Conservation (phyloP, 2,329 filamentous ascomycete genomes). For the Botryosphaeria dothidea region DNA sequence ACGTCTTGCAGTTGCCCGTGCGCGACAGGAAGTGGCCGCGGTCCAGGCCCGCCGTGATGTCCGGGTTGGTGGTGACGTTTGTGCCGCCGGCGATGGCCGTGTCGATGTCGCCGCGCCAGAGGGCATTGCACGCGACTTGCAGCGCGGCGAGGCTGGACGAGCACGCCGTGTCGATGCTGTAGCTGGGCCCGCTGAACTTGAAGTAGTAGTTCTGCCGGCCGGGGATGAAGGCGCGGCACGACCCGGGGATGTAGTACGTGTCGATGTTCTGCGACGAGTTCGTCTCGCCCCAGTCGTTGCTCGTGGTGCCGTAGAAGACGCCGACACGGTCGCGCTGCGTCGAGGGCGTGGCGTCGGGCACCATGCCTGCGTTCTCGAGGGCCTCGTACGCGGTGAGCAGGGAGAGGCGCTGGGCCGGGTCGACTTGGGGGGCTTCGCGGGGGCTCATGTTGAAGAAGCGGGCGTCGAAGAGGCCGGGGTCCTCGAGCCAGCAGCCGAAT, state of each 20-base stretch:
- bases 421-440: constrained; percentile 25
- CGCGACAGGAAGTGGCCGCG: constrained; percentile 29
- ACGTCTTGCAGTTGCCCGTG: constrained; percentile 33
- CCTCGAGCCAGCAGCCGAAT: constrained; percentile 31
- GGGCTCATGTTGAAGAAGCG: constrained; percentile 28
- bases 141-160: constrained; percentile 25
- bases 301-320: constrained; percentile 32
- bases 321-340: constrained; percentile 30
- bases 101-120: constrained; percentile 26
- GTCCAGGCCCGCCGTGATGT: constrained; percentile 46
- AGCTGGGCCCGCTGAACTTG: constrained; percentile 27
- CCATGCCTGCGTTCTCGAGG: constrained; percentile 24
- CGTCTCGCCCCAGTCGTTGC: constrained; percentile 32
- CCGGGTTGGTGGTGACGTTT: constrained; percentile 28
- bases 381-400: constrained; percentile 26
- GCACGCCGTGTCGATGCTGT: constrained; percentile 27
- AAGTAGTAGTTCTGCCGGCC: constrained; percentile 49
- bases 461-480: constrained; percentile 25
- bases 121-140: constrained; percentile 24
- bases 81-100: constrained; percentile 30
- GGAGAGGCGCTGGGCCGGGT: constrained; percentile 24
- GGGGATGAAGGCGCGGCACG: constrained; percentile 52
- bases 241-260: constrained; percentile 57
- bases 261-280: constrained; percentile 41
- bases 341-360: constrained; percentile 28